Base-by-base conservation (phyloP, 1,284 basidiomycete species). In the Coriolopsis trogii region DNA sequence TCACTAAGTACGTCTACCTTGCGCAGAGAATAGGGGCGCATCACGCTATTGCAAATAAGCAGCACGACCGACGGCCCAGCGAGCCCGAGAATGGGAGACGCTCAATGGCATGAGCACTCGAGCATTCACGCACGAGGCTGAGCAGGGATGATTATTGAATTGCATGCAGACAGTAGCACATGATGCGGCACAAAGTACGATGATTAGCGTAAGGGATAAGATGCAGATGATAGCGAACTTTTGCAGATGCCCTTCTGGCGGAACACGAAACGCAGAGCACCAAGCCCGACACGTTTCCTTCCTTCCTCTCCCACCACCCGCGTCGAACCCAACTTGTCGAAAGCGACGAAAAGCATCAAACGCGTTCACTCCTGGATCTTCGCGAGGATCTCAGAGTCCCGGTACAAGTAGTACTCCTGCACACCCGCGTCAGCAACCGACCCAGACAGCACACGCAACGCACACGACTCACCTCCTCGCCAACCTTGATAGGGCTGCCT, bases 331-430 rank as follows among this genome's bases (percentile, higher is more conserved):
- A 25, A 40, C 25, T 21, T 26, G 28, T 36, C 36, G 37, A 16
- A 24, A 25, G 6, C 16, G 31, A 20, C 13, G 23, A 13, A 16
- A 29, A 29, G 16, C 21, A 28, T 9, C 31, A 37, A 16, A 21
- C 23, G 28, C 39, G 40, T 46, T 56, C 45, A 98, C 80, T 98
- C 95, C 73, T 88, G 83, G 69, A 98, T 95, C 80, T 97, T 98
- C 62, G 96, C 96, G 48, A 98, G 83, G 70, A 98, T 98, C 68
- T 98, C 96, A 30, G 86, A 76, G 75, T 98, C 96, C 73, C 90
- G 92, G 86, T 97, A 98, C 55, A 98, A 77, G 76, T 85, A 90
- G 78, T 91, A 99, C 72, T 98, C 96, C 93, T 95, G 45, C 43
- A 31, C 38, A 12, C 21, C 2, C 41, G 24, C 46, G 39, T 42